Conservation (phyloP, 2,329 filamentous ascomycete genomes). For the Apiospora pterosperma region DNA sequence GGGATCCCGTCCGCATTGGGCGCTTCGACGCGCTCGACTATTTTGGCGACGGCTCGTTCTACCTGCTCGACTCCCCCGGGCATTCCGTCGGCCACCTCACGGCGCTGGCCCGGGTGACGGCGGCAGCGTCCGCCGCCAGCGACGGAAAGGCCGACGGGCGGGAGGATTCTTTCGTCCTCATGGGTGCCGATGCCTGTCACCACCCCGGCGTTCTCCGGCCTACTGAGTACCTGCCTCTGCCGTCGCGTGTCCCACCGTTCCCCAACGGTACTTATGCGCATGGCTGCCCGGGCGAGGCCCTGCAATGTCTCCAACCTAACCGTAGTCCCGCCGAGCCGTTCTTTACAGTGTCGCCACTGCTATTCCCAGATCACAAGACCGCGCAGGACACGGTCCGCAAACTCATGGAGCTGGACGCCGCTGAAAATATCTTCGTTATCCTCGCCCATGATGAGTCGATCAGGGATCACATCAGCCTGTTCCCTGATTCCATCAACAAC, state of each 20-base stretch:
- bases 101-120: conserved; percentile 34
- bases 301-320: conserved; percentile 19
- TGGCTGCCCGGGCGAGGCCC: conserved; percentile 8
- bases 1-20: conserved; percentile 13
- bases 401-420: conserved; percentile 41
- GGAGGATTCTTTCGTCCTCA: conserved; percentile 35
- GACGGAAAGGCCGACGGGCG: no score
- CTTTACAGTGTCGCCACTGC: no score
- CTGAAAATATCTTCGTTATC: conserved; percentile 39
- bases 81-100: conserved; percentile 30
- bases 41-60: conserved; percentile 30
- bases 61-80: conserved; percentile 29
- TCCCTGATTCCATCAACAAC: conserved; percentile 42
- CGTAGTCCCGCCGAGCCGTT: conserved; percentile 31
- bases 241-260: conserved; percentile 32
- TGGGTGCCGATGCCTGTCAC: conserved; percentile 40
- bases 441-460: conserved; percentile 45
- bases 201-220: conserved; percentile 35
- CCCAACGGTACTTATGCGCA: conserved; percentile 34
- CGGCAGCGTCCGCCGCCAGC: conserved; percentile 4
- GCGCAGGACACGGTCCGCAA: conserved; percentile 29
- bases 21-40: conserved; percentile 27
- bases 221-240: conserved; percentile 28
- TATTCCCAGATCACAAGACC: not conserved
- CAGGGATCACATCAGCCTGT: conserved; percentile 42